A percentile compares a stretch with the other conserved stretches of the same genome.
Conservation (phyloP, 805 yeast species). For the Yamadazyma sp. region DNA sequence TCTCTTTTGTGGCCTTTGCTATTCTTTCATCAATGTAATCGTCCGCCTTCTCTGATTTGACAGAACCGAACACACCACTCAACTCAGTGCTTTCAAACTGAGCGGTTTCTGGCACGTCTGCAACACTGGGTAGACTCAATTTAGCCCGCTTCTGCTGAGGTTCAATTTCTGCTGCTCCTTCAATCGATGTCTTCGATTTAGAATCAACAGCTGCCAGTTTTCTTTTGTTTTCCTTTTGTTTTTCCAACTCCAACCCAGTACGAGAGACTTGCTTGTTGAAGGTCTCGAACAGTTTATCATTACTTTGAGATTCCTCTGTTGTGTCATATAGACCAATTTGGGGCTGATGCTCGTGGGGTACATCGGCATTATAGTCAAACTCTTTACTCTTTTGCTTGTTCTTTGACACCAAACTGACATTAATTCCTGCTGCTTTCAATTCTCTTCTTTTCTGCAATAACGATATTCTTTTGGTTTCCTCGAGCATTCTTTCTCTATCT, state of each 20-base stretch:
- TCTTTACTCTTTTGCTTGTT: constrained; percentile 57
- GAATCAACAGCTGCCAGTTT: neutral
- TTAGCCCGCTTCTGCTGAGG: constrained; percentile 16
- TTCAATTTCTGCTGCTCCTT: constrained; percentile 6
- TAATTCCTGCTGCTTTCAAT: constrained; percentile 75
- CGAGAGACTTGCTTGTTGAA: constrained; percentile 47
- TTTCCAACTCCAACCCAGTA: constrained; percentile 45
- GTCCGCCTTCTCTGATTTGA: constrained; percentile 3
- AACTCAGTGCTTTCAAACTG: constrained; percentile 24
- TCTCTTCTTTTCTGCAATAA: constrained; percentile 77
- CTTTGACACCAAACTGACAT: constrained; percentile 47
- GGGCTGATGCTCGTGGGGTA: constrained; percentile 75
- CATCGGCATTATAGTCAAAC: constrained; percentile 80
- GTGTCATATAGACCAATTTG: constrained; percentile 69
- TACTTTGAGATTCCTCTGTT: constrained; percentile 50
- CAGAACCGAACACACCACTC: constrained; percentile 7
- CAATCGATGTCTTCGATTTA: constrained; percentile 6
- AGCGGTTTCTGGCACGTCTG: neutral
- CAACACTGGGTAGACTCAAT: constrained; percentile 15
- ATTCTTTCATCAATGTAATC: constrained; percentile 36
- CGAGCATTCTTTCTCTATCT: constrained; percentile 78
- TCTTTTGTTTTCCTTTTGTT: constrained; percentile 29
- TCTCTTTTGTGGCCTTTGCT: constrained; percentile 30
- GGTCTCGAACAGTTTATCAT: constrained; percentile 33
- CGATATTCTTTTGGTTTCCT: constrained; percentile 75